Conservation (phyloP, 257 asterid species). For the Scutellaria galericulata region DNA sequence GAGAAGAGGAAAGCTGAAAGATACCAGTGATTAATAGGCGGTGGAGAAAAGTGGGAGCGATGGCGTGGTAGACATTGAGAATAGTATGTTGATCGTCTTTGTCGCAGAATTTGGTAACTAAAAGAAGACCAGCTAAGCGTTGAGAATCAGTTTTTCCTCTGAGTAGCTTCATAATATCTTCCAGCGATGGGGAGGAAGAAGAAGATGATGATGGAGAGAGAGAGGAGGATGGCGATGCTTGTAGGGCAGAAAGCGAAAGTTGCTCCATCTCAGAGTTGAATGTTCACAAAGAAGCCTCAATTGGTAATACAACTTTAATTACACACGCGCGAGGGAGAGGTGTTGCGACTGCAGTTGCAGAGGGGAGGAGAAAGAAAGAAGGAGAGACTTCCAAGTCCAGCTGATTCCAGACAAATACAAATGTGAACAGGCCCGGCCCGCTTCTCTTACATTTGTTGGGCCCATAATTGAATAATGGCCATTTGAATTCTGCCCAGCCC, state of each 20-base stretch:
- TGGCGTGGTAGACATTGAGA: slow-evolving; percentile 64
- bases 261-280: slow-evolving; percentile 38
- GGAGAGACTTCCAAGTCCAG: not conserved
- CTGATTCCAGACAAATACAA: not conserved
- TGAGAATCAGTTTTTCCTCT: slow-evolving; percentile 81
- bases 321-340: not conserved
- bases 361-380: not conserved
- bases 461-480: too few relatives aligned
- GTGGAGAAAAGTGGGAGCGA: slow-evolving; percentile 72
- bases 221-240: slow-evolving; percentile 30
- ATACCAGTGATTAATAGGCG: slow-evolving; percentile 81
- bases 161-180: slow-evolving; percentile 65
- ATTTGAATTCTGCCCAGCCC: too few relatives aligned
- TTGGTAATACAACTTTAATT: not conserved
- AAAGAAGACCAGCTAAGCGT: slow-evolving; percentile 79
- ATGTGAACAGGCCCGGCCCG: too few relatives aligned
- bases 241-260: slow-evolving; percentile 23
- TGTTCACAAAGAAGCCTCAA: not conserved
- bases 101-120: slow-evolving; percentile 74
- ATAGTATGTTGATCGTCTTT: slow-evolving; percentile 64
- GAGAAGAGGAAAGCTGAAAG: not conserved
- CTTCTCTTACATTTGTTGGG: too few relatives aligned
- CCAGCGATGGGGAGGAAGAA: slow-evolving; percentile 45
- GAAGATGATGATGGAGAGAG: slow-evolving; percentile 25
- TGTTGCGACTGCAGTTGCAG: not conserved